Base-by-base conservation (phyloP, 2,329 filamentous ascomycete genomes). In the Phaeosphaeriaceae sp. region DNA sequence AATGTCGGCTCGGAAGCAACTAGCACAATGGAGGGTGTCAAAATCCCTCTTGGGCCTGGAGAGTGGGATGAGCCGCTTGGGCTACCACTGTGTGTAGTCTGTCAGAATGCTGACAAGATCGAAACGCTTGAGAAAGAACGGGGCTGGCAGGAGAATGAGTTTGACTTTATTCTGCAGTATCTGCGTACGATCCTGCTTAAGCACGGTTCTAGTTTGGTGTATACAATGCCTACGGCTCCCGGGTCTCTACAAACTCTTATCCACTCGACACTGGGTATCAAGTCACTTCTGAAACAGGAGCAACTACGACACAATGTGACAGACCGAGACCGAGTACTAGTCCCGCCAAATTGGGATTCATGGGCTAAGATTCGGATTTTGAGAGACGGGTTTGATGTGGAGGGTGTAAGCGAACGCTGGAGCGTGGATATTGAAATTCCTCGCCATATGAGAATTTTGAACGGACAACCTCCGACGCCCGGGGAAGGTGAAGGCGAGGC, bases 301-400 rank as follows among this genome's bases (percentile, higher is more conserved):
- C 61, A 71, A 35, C 59, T 76, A 9, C 67, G 73, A 43, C 70
- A 92, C 71, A 96, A 96, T 64, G 89, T 95, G 52, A 94, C 95
- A 59, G 94, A 94, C 75, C 84, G 93, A 51, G 92, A 96, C 73
- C 95, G 95, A 79, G 92, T 99, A 46, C 81, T 97, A 4, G 89
- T 99, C 0, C 93, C 93, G 1, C 89, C 92, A 13, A 97, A 97
- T 72, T 99, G 94, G 94, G 94, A 99, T 74, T 97, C 92, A 0
- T 97, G 92, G 90, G 92, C 92, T 51, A 99, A 97, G 76, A 97
- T 99, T 52, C 84, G 93, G 34, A 91, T 97, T 36, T 79, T 97
- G 21, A 85, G 91, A 45, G 94, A 96, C 68, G 90, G 87, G 0
- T 97, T 97, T 64, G 91, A 97, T 60, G 90, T 95, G 17, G 94